Evolutionary conservation across 305 asterid species (phyloP).

Genomic region (Solanum hybrid): DNA sequence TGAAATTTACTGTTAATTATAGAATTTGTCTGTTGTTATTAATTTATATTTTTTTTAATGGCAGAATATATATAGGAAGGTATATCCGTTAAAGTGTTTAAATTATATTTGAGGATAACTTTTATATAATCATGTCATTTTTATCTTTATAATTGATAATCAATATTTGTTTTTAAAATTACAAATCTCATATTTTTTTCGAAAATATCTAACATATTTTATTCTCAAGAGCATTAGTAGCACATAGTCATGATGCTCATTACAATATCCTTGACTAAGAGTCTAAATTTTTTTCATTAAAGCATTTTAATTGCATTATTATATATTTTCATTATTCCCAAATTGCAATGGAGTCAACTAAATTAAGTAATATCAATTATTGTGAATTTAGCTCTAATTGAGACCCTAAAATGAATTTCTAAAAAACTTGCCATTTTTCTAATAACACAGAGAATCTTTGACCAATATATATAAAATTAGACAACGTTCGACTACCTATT

Average conservation of each 20-base stretch:
- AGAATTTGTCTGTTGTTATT: neutral
- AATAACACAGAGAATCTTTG: neutral
- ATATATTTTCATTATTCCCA: neutral
- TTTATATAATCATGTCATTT: neutral
- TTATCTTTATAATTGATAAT: neutral
- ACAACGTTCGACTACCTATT: fast-evolving
- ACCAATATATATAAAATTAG: neutral
- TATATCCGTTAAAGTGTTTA: neutral
- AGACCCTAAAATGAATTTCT: neutral
- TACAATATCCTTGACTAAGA: neutral
- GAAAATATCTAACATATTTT: neutral
- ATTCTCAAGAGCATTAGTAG: neutral
- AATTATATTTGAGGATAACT: neutral
- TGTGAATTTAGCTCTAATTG: neutral
- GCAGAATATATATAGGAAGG: neutral
- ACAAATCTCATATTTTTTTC: neutral
- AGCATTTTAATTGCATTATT: neutral
- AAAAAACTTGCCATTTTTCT: neutral
- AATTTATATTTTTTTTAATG: neutral
- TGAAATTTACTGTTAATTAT: neutral
- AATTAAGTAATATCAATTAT: neutral
- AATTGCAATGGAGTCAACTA: neutral
- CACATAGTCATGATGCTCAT: neutral
- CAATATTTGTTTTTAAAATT: neutral
- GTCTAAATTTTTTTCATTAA: neutral